Percentiles rank a stretch among this genome's conserved stretches.
Evolutionary conservation across 768 basidiomycete genomes (phyloP).

Genomic region (Clavaria fumosa): DNA sequence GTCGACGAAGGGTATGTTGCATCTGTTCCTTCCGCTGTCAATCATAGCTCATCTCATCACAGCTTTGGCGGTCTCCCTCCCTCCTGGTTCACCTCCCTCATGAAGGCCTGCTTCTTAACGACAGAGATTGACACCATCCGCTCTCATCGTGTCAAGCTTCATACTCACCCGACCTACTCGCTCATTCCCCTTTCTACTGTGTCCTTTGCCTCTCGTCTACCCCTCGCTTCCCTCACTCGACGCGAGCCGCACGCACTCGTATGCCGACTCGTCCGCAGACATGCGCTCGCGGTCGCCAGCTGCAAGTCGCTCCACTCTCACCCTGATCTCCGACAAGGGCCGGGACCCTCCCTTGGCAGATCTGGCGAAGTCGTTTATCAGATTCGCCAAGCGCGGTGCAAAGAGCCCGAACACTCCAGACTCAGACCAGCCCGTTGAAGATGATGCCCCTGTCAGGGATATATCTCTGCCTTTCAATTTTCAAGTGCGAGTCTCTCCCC

Average conservation of each 20-base stretch:
- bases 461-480: slow-evolving; percentile 67
- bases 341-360: slow-evolving; percentile 17
- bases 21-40: slow-evolving; percentile 23
- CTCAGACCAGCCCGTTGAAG: slow-evolving; percentile 14
- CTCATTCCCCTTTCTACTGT: not conserved
- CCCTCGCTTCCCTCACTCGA: slow-evolving; percentile 1
- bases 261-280: not conserved
- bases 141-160: not conserved
- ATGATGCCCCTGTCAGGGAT: slow-evolving; percentile 43
- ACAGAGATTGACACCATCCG: slow-evolving; percentile 13
- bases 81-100: slow-evolving; percentile 1
- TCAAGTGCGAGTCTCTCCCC: slow-evolving; percentile 27
- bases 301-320: slow-evolving; percentile 19
- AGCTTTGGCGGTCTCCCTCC: slow-evolving; percentile 7
- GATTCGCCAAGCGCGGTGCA: slow-evolving; percentile 24
- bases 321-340: slow-evolving; percentile 19
- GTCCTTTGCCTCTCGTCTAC: not conserved
- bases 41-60: slow-evolving; percentile 18
- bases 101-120: not conserved
- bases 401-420: slow-evolving; percentile 9
- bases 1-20: slow-evolving; percentile 35
- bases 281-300: no score
- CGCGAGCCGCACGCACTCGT: not conserved
- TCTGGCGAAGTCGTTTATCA: slow-evolving; percentile 24
- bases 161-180: not conserved